A percentile compares a stretch with the other conserved stretches of the same genome.
phyloP scores from a whole-genome alignment of 208 protist species.

The Trypanosoma theileri region DNA sequence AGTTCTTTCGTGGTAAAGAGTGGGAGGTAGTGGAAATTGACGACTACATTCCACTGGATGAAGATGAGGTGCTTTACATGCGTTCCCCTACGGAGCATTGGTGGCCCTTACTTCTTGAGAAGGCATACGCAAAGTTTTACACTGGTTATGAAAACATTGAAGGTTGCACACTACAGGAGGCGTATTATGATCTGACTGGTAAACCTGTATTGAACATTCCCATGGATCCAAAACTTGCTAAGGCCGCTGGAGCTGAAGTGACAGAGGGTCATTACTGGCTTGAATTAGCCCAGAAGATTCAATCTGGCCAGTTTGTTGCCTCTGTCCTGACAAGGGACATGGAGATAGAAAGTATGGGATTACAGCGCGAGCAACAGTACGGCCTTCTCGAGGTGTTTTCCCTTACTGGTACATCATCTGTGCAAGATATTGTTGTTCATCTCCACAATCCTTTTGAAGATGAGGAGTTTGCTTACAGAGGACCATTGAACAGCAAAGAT shows the following conservation, averaged over 20 bases:
- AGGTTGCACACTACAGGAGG: constrained; percentile 50
- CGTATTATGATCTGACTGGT: constrained; percentile 68
- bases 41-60: constrained; percentile 52
- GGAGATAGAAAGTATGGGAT: constrained; percentile 56
- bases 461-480: constrained; percentile 53
- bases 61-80: constrained; percentile 57
- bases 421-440: constrained; percentile 66
- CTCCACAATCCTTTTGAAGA: constrained; percentile 84
- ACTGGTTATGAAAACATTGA: constrained; percentile 65
- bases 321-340: constrained; percentile 60
- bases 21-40: constrained; percentile 75
- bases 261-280: constrained; percentile 57
- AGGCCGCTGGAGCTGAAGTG: constrained; percentile 40
- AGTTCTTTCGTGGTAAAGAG: constrained; percentile 66
- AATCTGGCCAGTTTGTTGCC: constrained; percentile 50
- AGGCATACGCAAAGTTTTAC: constrained; percentile 88
- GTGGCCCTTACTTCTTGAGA: constrained; percentile 77
- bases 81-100: constrained; percentile 63
- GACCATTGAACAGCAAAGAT: constrained; percentile 52
- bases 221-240: constrained; percentile 36
- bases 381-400: constrained; percentile 81
- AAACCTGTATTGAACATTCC: constrained; percentile 45
- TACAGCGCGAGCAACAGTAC: constrained; percentile 79
- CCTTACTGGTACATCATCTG: constrained; percentile 52
- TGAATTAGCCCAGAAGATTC: constrained; percentile 60